These are phyloP conservation scores for Pyricularia sp. DNA, from an alignment of 2,329 filamentous ascomycete species.

Conservation along the genomic window DNA sequence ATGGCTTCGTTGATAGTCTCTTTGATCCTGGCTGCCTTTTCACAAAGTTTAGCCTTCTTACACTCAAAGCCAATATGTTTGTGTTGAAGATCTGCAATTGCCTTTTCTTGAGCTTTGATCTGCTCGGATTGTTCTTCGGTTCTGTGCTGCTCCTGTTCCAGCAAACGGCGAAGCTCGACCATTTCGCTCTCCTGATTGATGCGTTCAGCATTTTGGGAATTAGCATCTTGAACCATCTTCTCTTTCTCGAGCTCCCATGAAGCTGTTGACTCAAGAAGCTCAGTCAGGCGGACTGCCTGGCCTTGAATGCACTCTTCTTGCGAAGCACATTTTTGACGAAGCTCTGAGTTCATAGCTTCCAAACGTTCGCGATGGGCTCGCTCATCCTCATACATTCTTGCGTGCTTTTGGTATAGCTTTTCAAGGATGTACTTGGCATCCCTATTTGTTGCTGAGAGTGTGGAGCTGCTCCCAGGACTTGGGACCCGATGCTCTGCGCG, in stretches of 20 bases:
- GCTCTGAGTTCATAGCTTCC: neutral
- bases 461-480: neutral
- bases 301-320: neutral
- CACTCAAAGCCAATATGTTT: neutral
- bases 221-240: neutral
- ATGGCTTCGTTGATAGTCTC: conserved; percentile 31
- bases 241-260: neutral
- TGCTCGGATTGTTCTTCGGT: neutral
- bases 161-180: neutral
- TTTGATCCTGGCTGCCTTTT: conserved; percentile 8
- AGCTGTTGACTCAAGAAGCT: neutral
- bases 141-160: neutral
- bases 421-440: neutral
- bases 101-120: neutral
- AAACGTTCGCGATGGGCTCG: neutral
- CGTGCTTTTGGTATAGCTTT: neutral
- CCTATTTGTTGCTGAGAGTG: neutral
- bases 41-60: neutral
- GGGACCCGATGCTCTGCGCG: neutral
- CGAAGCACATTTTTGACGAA: neutral
- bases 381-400: neutral
- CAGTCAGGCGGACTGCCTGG: neutral
- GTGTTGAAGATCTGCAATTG: neutral
- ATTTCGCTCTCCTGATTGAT: neutral
- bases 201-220: neutral